Evolutionary conservation across 345 rosid genomes (phyloP).

Genomic region (Firmiana major): DNA sequence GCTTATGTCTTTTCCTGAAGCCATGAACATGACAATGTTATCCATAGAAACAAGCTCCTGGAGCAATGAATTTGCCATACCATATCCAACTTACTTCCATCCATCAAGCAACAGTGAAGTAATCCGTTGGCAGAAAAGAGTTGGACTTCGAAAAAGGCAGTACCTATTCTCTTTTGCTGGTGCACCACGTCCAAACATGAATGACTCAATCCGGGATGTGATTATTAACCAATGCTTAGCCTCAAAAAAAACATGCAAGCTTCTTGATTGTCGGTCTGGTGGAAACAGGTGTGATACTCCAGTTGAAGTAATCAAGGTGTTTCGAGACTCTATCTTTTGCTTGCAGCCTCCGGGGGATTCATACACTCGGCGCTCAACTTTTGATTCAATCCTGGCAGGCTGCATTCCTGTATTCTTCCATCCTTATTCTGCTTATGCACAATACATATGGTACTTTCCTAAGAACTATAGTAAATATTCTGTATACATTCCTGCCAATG

Average conservation of each 20-base stretch:
- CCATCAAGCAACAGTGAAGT: constrained; percentile 34
- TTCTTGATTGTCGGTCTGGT: constrained; percentile 35
- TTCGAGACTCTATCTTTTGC: constrained; percentile 42
- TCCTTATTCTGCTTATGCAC: constrained; percentile 43
- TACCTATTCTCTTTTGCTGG: constrained; percentile 50
- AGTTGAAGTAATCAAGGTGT: constrained; percentile 34
- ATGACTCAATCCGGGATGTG: constrained; percentile 33
- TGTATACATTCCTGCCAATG: constrained; percentile 36
- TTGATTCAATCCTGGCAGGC: constrained; percentile 57
- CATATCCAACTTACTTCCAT: constrained; percentile 66
- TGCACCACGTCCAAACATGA: constrained; percentile 35
- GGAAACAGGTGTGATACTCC: constrained; percentile 39
- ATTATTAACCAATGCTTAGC: constrained; percentile 44
- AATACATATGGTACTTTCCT: constrained; percentile 55
- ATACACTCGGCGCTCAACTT: constrained; percentile 49
- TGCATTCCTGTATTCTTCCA: constrained; percentile 68
- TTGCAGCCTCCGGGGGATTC: constrained; percentile 65
- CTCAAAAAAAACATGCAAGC: constrained; percentile 28
- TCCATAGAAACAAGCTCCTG: constrained; percentile 42
- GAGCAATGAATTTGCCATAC: constrained; percentile 51
- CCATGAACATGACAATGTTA: constrained; percentile 44
- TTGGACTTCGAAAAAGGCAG: constrained; percentile 23
- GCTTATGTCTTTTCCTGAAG: constrained; percentile 45
- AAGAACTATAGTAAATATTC: constrained; percentile 35
- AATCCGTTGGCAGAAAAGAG: constrained; percentile 39